Evolutionary conservation across 148 eudicot genomes (phyloP), one percentile per base, ranked within the genome.

Genomic region (Diospyros kaki): DNA sequence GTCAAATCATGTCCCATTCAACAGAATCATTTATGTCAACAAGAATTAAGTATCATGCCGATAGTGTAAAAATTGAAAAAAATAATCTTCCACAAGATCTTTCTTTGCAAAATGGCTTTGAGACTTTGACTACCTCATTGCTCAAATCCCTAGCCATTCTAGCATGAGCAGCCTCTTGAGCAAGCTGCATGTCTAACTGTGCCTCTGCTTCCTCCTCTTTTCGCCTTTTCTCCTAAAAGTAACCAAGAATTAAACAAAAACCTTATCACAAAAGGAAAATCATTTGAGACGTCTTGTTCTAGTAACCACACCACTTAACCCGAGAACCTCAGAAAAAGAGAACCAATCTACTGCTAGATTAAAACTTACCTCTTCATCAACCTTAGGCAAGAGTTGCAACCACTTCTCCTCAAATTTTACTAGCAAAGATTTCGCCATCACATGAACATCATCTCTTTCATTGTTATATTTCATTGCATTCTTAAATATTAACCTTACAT

Each of bases 381-480:
- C 98, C 71, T 85, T 93, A 6, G 98, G 98, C 82, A 91, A 79
- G 82, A 93, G 86, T 76, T 80, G 89, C 72, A 89, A 81, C 98
- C 98, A 93, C 77, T 93, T 93, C 72, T 87, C 91, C 81, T 93
- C 94, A 73, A 93, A 88, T 72, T 87, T 93, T 58, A 77, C 89
- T 79, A 87, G 77, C 82, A 93, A 83, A 42, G 83, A 80, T 85
- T 88, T 89, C 38, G 98, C 98, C 96, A 91, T 93, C 73, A 89
- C 86, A 77, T 93, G 96, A 68, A 86, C 77, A 80, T 89, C 88
- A 83, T 91, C 66, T 80, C 80, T 86, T 82, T 91, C 96, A 46
- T 91, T 87, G 73, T 93, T 91, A 81, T 93, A 93, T 77, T 84
- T 88, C 89, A 93, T 93, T 2, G 98, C 98, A 70, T 93, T 93